phyloP scores from a whole-genome alignment of 2,329 filamentous ascomycete species.

The Bimuria novae-zelandiae region DNA sequence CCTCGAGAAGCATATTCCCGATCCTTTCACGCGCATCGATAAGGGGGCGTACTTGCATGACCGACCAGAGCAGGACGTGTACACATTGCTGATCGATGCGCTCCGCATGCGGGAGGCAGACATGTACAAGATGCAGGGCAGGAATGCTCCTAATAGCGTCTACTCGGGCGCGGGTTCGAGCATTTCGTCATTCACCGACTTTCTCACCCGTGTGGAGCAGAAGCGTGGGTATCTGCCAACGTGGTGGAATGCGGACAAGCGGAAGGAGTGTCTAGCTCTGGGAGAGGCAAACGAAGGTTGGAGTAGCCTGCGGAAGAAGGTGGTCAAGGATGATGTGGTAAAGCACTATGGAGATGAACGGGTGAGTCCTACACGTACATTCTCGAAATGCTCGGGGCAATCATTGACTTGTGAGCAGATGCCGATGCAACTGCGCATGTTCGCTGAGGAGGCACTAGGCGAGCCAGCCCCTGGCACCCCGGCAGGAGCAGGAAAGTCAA shows the following conservation, averaged over 20 bases:
- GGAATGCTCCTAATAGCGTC: constrained; percentile 19
- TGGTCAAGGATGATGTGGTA: constrained; percentile 24
- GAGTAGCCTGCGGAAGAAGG: constrained; percentile 19
- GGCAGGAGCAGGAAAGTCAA: constrained; percentile 17
- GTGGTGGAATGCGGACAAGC: constrained; percentile 29
- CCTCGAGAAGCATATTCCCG: constrained; percentile 23
- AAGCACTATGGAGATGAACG: constrained; percentile 25
- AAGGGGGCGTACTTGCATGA: constrained; percentile 30
- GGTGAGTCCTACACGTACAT: background rate
- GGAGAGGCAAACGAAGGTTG: constrained; percentile 20
- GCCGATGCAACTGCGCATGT: constrained; percentile 36
- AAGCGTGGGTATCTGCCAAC: constrained; percentile 21
- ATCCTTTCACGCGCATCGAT: constrained; percentile 30
- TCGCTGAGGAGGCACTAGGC: constrained; percentile 26
- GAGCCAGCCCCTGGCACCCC: constrained; percentile 18
- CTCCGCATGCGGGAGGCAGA: constrained; percentile 34
- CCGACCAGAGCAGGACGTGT: constrained; percentile 29
- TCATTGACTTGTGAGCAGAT: constrained; percentile 5
- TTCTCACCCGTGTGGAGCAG: constrained; percentile 16
- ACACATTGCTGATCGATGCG: constrained; percentile 37
- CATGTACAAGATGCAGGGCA: constrained; percentile 19
- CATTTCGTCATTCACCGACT: constrained; percentile 25
- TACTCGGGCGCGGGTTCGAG: constrained; percentile 22
- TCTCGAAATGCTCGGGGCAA: no score
- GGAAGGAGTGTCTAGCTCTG: constrained; percentile 25